A percentile compares a stretch with the other conserved stretches of the same genome.
Conservation (phyloP, 75 land plant genomes). For the Pseudotsuga menziesii region DNA sequence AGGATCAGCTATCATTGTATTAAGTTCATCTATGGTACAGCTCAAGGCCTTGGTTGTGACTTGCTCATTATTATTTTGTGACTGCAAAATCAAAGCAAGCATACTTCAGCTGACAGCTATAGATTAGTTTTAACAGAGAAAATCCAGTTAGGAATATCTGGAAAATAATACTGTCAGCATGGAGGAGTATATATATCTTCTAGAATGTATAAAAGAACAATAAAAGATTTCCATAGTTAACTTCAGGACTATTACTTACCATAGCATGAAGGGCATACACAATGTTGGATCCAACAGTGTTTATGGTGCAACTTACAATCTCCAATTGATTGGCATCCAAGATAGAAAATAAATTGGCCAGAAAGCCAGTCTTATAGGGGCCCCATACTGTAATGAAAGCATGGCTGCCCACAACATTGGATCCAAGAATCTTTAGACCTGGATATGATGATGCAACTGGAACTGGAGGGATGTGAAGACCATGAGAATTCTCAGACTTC, state of each 20-base stretch:
- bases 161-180: neutral
- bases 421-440: neutral
- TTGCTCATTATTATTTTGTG: neutral
- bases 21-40: neutral
- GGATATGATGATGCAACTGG: neutral
- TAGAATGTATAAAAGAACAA: neutral
- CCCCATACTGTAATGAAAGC: neutral
- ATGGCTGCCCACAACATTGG: neutral
- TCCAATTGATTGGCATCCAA: conserved; percentile 1
- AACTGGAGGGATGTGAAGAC: neutral
- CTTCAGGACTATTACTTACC: neutral
- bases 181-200: neutral
- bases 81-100: conserved; percentile 3
- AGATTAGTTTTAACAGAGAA: neutral
- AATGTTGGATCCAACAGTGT: neutral
- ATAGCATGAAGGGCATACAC: neutral
- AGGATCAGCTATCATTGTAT: neutral
- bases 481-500: neutral
- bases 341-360: neutral
- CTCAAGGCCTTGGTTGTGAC: neutral
- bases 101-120: neutral
- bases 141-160: neutral
- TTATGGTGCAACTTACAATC: neutral
- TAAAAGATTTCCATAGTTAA: neutral
- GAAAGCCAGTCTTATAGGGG: neutral